Conservation (phyloP, 352 stramenopile species). For the Globisporangium spiculum region DNA sequence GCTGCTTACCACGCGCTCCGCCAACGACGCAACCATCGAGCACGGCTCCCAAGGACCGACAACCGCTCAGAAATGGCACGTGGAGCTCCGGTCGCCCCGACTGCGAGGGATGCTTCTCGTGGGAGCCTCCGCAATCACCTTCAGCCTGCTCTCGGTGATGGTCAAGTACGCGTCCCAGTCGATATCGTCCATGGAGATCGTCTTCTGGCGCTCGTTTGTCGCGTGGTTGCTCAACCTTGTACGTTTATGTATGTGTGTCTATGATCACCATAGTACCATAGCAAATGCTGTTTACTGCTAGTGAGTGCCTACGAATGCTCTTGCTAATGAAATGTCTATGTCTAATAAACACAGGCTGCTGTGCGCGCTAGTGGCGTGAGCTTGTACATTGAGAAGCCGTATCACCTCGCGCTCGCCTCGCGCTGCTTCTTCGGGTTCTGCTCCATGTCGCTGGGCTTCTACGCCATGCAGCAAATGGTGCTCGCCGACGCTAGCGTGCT, state of each 20-base stretch:
- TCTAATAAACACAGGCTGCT: slow-evolving; percentile 23
- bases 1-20: slow-evolving; percentile 31
- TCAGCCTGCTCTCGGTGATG: slow-evolving; percentile 54
- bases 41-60: background rate
- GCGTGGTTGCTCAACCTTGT: slow-evolving; percentile 53
- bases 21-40: slow-evolving; percentile 4
- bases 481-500: slow-evolving; percentile 64
- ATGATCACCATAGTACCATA: background rate
- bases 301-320: background rate
- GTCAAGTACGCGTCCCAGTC: slow-evolving; percentile 48
- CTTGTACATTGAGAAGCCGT: slow-evolving; percentile 33
- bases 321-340: background rate
- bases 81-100: slow-evolving; percentile 8
- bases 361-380: slow-evolving; percentile 27
- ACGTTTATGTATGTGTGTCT: slow-evolving; percentile 10
- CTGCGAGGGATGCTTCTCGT: slow-evolving; percentile 39
- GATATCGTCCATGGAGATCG: slow-evolving; percentile 53
- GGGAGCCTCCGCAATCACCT: slow-evolving; percentile 46
- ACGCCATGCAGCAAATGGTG: slow-evolving; percentile 54
- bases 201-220: slow-evolving; percentile 66
- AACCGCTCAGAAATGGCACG: slow-evolving; percentile 12
- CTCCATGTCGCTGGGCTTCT: slow-evolving; percentile 43
- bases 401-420: slow-evolving; percentile 29
- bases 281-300: background rate
- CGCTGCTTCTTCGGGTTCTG: slow-evolving; percentile 43